These are phyloP conservation scores for Clarkia xantiana DNA, from an alignment of 345 rosid genomes.

Conservation along the genomic window DNA sequence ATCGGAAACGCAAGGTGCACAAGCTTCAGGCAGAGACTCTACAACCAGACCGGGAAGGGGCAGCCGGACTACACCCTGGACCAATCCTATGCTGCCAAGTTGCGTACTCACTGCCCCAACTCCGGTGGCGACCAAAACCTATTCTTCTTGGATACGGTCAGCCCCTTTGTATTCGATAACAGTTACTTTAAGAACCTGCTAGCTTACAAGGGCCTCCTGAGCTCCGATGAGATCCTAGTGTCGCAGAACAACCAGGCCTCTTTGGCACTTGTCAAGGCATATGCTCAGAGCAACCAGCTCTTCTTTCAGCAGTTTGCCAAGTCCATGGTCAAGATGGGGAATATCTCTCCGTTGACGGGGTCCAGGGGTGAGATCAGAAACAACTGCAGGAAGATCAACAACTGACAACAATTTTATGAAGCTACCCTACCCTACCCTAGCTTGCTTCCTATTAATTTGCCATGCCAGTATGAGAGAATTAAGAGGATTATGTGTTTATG, in stretches of 20 bases:
- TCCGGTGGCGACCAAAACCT: constrained; percentile 61
- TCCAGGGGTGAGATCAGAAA: constrained; percentile 68
- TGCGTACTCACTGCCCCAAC: constrained; percentile 38
- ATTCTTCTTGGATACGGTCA: constrained; percentile 43
- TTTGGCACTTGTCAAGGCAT: constrained; percentile 54
- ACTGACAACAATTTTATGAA: no score
- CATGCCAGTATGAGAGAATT: no score
- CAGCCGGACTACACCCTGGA: constrained; percentile 64
- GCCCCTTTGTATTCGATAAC: constrained; percentile 57
- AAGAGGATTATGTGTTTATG: no score
- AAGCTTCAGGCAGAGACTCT: constrained; percentile 83
- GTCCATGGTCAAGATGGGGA: constrained; percentile 89
- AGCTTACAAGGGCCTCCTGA: constrained; percentile 59
- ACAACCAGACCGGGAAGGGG: constrained; percentile 70
- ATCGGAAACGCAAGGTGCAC: constrained; percentile 80
- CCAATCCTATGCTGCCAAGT: constrained; percentile 35
- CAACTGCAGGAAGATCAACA: constrained; percentile 61
- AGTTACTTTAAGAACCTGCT: constrained; percentile 68
- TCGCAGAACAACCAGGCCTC: constrained; percentile 42
- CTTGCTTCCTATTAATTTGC: no score
- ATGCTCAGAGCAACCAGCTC: constrained; percentile 42
- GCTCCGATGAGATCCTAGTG: constrained; percentile 62
- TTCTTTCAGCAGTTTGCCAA: constrained; percentile 68
- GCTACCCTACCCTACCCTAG: no score
- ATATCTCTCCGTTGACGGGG: constrained; percentile 73